phyloP scores from a whole-genome alignment of 164 flowering plant species.

The Sedum album region DNA sequence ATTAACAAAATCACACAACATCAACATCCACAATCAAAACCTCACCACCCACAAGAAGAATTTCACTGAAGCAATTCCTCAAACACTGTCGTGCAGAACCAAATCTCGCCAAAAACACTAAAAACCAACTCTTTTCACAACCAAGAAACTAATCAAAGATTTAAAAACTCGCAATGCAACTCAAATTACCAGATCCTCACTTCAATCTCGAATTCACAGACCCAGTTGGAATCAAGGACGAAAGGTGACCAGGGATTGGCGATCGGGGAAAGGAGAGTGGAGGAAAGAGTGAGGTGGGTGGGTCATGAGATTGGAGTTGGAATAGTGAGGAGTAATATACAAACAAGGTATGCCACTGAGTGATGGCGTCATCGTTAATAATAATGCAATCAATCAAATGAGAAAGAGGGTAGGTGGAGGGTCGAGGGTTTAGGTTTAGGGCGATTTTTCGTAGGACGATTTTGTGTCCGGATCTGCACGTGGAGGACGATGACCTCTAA shows the following conservation, averaged over 20 bases:
- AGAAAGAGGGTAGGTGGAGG: not conserved
- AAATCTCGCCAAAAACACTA: not conserved
- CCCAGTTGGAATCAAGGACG: not conserved
- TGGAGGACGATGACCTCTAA: too few species aligned
- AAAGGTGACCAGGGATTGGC: not conserved
- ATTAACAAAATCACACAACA: not conserved
- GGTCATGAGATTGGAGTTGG: not conserved
- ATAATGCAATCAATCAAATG: not conserved
- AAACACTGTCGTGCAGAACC: not conserved
- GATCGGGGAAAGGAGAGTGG: not conserved
- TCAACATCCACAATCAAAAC: not conserved
- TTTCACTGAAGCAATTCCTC: not conserved
- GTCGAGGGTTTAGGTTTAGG: too few species aligned
- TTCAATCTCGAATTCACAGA: not conserved
- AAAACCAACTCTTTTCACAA: not conserved
- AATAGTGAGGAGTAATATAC: not conserved
- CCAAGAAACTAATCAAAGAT: not conserved
- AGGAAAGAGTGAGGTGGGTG: not conserved
- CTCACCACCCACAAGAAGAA: not conserved
- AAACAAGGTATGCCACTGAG: not conserved
- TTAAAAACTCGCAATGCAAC: not conserved
- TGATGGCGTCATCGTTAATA: not conserved
- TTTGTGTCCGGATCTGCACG: too few species aligned
- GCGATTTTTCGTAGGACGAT: too few species aligned
- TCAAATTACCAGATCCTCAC: slow-evolving; percentile 1